phyloP scores from a whole-genome alignment of 2,329 filamentous ascomycete genomes.

The Cladosporium sp. region DNA sequence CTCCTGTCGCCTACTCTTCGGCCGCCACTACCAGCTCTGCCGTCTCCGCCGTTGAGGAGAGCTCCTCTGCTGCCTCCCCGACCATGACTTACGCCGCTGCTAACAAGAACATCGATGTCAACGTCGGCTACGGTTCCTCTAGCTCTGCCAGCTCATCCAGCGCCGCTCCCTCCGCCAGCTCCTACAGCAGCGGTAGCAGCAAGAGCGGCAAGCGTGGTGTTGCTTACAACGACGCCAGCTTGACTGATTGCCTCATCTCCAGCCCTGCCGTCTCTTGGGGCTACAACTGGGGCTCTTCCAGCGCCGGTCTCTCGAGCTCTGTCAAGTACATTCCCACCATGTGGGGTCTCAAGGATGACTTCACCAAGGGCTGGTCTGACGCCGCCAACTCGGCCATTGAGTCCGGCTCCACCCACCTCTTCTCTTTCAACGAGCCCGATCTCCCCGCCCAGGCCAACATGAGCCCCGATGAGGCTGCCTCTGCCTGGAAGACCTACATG shows the following conservation, averaged over 20 bases:
- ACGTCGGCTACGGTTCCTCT: background rate
- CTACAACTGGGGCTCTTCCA: conserved; percentile 64
- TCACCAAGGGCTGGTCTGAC: conserved; percentile 48
- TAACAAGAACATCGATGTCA: conserved; percentile 6
- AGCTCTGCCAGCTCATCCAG: conserved; percentile 11
- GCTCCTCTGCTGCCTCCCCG: conserved; percentile 1
- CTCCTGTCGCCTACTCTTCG: conserved; percentile 4
- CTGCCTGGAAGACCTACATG: conserved; percentile 51
- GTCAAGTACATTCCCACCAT: conserved; percentile 65
- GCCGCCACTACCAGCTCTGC: conserved; percentile 5
- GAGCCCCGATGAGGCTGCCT: conserved; percentile 49
- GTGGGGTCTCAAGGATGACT: conserved; percentile 40
- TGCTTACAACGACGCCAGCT: conserved; percentile 58
- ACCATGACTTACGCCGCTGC: conserved; percentile 7
- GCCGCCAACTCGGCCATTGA: conserved; percentile 51
- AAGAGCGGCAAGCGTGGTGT: conserved; percentile 59
- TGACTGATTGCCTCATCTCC: conserved; percentile 50
- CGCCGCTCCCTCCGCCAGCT: conserved; percentile 8
- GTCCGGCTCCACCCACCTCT: conserved; percentile 53
- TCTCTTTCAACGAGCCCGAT: conserved; percentile 72
- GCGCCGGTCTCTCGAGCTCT: conserved; percentile 38
- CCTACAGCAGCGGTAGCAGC: conserved; percentile 16
- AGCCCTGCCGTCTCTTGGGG: conserved; percentile 52
- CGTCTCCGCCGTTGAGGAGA: conserved; percentile 3
- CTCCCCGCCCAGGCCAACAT: conserved; percentile 57